These are phyloP conservation scores for Acanthochlamys bracteata DNA, from an alignment of 106 monocot species.

Conservation along the genomic window DNA sequence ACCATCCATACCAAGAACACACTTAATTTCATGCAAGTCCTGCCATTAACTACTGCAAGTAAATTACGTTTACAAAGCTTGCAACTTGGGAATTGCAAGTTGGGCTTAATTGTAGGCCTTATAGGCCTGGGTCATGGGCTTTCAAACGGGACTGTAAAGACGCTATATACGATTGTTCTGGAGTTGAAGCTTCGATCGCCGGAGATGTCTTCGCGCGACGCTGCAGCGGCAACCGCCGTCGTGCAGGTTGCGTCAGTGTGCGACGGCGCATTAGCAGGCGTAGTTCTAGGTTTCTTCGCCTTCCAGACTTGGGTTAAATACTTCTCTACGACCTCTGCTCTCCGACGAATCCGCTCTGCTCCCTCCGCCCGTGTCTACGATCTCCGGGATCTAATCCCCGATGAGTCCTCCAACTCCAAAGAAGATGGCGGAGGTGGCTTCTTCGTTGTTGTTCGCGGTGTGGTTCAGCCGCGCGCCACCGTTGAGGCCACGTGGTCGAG, in stretches of 20 bases:
- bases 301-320: slow-evolving; percentile 1
- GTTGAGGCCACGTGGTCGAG: neutral
- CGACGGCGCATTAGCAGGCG: neutral
- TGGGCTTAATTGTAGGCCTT: too few species aligned
- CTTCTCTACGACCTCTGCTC: slow-evolving; percentile 4
- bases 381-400: slow-evolving; percentile 6
- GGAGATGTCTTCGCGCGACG: neutral
- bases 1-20: too few species aligned
- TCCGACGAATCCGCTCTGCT: slow-evolving; percentile 9
- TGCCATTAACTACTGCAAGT: too few species aligned
- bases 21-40: too few species aligned
- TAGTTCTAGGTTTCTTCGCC: slow-evolving; percentile 11
- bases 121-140: too few species aligned
- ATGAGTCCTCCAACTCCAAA: neutral
- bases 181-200: too few species aligned
- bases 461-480: neutral
- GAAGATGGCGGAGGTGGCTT: neutral
- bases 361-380: slow-evolving; percentile 4
- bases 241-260: neutral
- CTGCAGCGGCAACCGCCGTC: neutral
- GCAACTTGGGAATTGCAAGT: too few species aligned
- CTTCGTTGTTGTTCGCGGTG: neutral
- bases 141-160: too few species aligned
- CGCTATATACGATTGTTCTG: too few species aligned
- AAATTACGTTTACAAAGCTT: too few species aligned